Evolutionary conservation across 208 protist species (phyloP), one percentile per base, ranked within the genome.

Genomic region (Trypanosoma brucei): DNA sequence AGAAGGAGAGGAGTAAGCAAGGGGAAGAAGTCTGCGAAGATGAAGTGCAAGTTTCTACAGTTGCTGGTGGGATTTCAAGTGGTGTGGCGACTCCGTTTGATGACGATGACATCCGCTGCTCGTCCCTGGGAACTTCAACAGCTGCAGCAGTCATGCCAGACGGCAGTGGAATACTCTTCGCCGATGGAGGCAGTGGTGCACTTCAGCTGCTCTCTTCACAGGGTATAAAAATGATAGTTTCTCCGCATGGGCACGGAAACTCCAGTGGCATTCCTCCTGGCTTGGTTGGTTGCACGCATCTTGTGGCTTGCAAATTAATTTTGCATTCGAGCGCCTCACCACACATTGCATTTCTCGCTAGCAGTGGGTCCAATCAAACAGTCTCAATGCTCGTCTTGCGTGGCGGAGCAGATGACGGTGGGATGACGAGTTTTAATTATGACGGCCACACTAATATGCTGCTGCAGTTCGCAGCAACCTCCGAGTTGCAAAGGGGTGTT

Each of bases 201-300:
- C 57, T 91, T 3, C 75, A 76, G 33, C 51, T 85, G 39, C 34
- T 91, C 4, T 73, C 79, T 45, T 52, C 35, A 8, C 62, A 72
- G 22, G 84, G 80, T 8, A 78, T 91, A 52, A 68, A 75, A 34
- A 85, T 78, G 13, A 55, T 87, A 53, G 61, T 87, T 37, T 68
- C 73, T 0, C 72, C 78, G n/a, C 36, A 72, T 8, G 76, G 81
- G 55, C 85, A 75, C 57, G 13, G 65, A 9, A 49, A 45, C 31
- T 46, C 7, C 13, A 9, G 11, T 0, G 5, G 30, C 1, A 11
- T 61, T 37, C 8, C 57, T 9, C 2, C 3, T 38, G 51, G 59
- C 30, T 42, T 72, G 8, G 36, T 65, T 14, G 51, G 13, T 45
- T 72, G 66, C 31, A 48, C 66, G 37, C 66, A 72, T 45, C n/a